Evolutionary conservation across 257 asterid genomes (phyloP).

Genomic region (Solanum lignicaule): DNA sequence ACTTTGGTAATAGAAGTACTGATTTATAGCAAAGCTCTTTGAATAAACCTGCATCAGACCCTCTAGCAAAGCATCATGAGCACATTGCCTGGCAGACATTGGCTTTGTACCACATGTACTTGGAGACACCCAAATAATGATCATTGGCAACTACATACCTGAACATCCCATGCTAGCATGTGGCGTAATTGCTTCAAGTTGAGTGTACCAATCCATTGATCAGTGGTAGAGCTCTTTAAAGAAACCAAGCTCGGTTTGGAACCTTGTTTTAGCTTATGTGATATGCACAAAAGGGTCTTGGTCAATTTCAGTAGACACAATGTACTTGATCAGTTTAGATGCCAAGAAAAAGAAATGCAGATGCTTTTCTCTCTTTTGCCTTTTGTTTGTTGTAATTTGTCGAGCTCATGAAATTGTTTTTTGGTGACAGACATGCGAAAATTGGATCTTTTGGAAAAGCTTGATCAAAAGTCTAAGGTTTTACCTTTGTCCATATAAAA

Average conservation of each 20-base stretch:
- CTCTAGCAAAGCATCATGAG: background rate
- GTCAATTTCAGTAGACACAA: background rate
- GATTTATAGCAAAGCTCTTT: background rate
- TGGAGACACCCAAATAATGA: background rate
- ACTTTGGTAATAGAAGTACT: background rate
- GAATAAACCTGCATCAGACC: background rate
- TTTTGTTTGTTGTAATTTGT: background rate
- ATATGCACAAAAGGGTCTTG: background rate
- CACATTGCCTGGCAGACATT: background rate
- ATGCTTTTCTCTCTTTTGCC: background rate
- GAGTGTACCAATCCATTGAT: background rate
- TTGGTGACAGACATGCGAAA: slow-evolving; percentile 23
- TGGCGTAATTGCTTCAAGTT: background rate
- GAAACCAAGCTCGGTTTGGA: background rate
- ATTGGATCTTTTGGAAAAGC: slow-evolving; percentile 46
- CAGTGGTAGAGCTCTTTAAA: background rate
- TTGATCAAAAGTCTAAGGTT: slow-evolving; percentile 37
- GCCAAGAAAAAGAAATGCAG: background rate
- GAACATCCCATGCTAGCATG: background rate
- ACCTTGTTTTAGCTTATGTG: background rate
- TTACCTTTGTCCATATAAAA: background rate
- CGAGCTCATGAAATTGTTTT: background rate
- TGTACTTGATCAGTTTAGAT: background rate
- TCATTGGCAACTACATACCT: background rate
- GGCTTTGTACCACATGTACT: background rate